phyloP scores from a whole-genome alignment of 2,329 filamentous ascomycete genomes.

The Xylaria sp. region DNA sequence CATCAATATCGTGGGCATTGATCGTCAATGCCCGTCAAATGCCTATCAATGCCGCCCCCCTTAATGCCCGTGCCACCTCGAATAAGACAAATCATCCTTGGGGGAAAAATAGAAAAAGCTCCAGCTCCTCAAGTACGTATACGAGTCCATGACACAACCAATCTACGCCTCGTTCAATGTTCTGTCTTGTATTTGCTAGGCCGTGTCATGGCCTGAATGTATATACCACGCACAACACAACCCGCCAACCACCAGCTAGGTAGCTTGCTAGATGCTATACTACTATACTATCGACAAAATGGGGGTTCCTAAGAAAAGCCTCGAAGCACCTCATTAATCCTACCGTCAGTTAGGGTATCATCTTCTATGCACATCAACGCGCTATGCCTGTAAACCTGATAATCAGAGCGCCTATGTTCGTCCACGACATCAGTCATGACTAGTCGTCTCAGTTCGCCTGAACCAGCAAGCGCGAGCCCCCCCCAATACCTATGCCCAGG shows the following conservation, averaged over 20 bases:
- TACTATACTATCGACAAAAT: slow-evolving; percentile 6
- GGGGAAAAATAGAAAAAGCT: too few species aligned
- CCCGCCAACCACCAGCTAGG: neutral
- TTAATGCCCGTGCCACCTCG: too few species aligned
- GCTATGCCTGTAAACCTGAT: slow-evolving; percentile 11
- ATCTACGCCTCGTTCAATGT: neutral
- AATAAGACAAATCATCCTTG: too few species aligned
- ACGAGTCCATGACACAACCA: too few species aligned
- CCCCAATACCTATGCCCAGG: too few species aligned
- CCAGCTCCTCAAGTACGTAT: too few species aligned
- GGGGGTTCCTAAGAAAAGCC: neutral
- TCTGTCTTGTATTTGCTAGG: neutral
- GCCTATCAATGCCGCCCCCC: too few species aligned
- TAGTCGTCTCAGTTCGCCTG: neutral
- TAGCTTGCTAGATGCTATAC: too few species aligned
- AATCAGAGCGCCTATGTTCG: neutral
- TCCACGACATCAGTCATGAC: neutral
- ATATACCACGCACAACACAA: neutral
- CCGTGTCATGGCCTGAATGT: neutral
- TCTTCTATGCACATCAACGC: slow-evolving; percentile 20
- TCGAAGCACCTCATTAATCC: slow-evolving; percentile 6
- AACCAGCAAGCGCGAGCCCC: neutral
- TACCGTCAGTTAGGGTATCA: slow-evolving; percentile 23
- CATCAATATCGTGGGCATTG: neutral
- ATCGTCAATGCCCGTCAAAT: too few species aligned